Percentiles rank a stretch among this genome's conserved stretches.
Evolutionary conservation across 805 yeast species (phyloP).

Genomic region (Yamadazyma insecticola): DNA sequence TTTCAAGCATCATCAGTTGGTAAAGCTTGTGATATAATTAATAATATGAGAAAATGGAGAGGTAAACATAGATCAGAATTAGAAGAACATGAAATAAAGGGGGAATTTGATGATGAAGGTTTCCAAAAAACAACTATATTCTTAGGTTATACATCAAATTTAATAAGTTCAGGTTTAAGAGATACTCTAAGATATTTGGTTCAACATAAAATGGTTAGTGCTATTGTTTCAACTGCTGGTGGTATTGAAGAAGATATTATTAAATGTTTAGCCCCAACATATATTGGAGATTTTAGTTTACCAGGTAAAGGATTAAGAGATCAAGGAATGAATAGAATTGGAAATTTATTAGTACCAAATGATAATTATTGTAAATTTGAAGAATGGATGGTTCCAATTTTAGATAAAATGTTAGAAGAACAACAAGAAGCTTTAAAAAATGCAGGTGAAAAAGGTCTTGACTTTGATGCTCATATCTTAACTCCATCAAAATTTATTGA

Average conservation of each 20-base stretch:
- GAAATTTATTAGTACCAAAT: slow-evolving; percentile 92
- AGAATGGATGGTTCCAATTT: slow-evolving; percentile 96
- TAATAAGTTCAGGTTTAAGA: slow-evolving; percentile 91
- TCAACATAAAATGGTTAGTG: slow-evolving; percentile 91
- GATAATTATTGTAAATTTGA: slow-evolving; percentile 97
- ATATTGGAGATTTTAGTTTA: slow-evolving; percentile 83
- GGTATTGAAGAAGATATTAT: slow-evolving; percentile 97
- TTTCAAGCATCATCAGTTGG: slow-evolving; percentile 90
- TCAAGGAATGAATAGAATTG: slow-evolving; percentile 96
- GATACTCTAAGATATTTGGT: slow-evolving; percentile 86
- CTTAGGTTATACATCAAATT: slow-evolving; percentile 93
- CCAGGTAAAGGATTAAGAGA: slow-evolving; percentile 82
- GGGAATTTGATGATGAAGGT: slow-evolving; percentile 74
- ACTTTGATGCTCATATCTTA: slow-evolving; percentile 69
- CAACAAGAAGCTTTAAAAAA: slow-evolving; percentile 62
- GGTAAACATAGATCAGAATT: slow-evolving; percentile 70
- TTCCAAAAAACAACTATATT: slow-evolving; percentile 85
- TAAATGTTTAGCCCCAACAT: slow-evolving; percentile 95
- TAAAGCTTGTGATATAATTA: slow-evolving; percentile 86
- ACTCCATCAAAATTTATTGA: slow-evolving; percentile 92
- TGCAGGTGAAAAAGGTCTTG: slow-evolving; percentile 50
- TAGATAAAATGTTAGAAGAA: slow-evolving; percentile 83
- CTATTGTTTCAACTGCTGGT: slow-evolving; percentile 96
- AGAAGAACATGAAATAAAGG: slow-evolving; percentile 62
- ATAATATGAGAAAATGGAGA: slow-evolving; percentile 91